phyloP scores from a whole-genome alignment of 73 alveolate genomes.

The Tetrahymena borealis region DNA sequence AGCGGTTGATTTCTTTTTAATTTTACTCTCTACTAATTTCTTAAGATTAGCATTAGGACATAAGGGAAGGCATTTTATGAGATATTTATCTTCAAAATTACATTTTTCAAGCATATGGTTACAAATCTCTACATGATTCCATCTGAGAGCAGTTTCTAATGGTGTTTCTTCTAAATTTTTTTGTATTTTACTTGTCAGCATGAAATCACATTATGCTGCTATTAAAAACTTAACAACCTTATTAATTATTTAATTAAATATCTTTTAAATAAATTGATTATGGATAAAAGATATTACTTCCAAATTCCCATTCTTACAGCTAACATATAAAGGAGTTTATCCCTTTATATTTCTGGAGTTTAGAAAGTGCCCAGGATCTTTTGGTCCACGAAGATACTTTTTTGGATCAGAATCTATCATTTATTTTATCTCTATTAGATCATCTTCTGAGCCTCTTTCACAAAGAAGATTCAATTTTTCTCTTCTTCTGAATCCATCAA shows the following conservation, averaged over 20 bases:
- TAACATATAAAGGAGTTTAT: conserved; percentile 54
- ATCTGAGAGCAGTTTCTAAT: conserved; percentile 48
- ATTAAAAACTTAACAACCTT: conserved; percentile 14
- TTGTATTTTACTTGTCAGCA: background rate
- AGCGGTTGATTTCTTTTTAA: background rate
- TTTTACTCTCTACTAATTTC: background rate
- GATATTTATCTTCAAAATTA: background rate
- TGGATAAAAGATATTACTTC: background rate
- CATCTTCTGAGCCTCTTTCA: conserved; percentile 12
- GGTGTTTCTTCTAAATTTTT: conserved; percentile 39
- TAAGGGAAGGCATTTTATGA: background rate
- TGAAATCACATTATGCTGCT: conserved; percentile 37
- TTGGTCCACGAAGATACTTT: background rate
- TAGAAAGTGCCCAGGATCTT: conserved; percentile 10
- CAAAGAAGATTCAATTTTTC: background rate
- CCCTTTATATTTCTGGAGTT: conserved; percentile 8
- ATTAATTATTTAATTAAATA: background rate
- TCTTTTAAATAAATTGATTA: background rate
- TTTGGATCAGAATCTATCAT: conserved; percentile 7
- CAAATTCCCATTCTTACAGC: conserved; percentile 48
- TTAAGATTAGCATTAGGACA: background rate
- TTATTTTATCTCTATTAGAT: background rate
- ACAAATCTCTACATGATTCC: conserved; percentile 43
- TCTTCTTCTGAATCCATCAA: conserved; percentile 8
- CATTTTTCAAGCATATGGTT: background rate